phyloP scores from a whole-genome alignment of 768 basidiomycete species.

The Amanita rubescens region DNA sequence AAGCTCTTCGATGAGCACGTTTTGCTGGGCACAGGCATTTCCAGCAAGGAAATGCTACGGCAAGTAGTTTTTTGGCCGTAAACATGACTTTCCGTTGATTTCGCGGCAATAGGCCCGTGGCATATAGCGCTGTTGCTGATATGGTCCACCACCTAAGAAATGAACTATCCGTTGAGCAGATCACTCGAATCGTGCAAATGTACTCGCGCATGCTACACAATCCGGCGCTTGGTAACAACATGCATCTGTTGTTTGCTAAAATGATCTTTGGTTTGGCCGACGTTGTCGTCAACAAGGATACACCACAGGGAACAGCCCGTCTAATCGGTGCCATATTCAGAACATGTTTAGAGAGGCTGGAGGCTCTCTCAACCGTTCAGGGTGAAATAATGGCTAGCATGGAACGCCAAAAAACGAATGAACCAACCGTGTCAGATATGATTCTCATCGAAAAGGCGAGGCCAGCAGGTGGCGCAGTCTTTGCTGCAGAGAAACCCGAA shows the following conservation, averaged over 20 bases:
- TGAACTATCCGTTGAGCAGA: constrained; percentile 71
- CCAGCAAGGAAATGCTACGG: constrained; percentile 82
- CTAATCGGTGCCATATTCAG: constrained; percentile 75
- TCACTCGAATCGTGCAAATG: constrained; percentile 71
- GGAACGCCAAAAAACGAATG: constrained; percentile 42
- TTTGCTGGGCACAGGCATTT: constrained; percentile 76
- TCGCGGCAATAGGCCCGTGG: constrained; percentile 47
- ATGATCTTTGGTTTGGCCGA: constrained; percentile 89
- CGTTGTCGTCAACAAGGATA: constrained; percentile 69
- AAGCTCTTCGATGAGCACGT: constrained; percentile 88
- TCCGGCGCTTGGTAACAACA: constrained; percentile 65
- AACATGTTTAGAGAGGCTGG: constrained; percentile 77
- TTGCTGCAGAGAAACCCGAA: constrained; percentile 76
- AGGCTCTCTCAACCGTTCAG: constrained; percentile 64
- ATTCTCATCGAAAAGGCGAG: constrained; percentile 78
- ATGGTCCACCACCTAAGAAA: constrained; percentile 85
- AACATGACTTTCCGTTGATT: constrained; percentile 5
- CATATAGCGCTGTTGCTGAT: constrained; percentile 87
- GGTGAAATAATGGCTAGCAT: constrained; percentile 43
- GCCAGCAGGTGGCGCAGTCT: constrained; percentile 72
- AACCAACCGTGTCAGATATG: constrained; percentile 38
- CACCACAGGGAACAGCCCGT: constrained; percentile 55
- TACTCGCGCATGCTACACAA: constrained; percentile 90
- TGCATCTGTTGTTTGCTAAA: constrained; percentile 89
- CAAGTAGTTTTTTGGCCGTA: constrained; percentile 21